Conservation (phyloP, 306 rosid species). For the Cicer yamashitae region DNA sequence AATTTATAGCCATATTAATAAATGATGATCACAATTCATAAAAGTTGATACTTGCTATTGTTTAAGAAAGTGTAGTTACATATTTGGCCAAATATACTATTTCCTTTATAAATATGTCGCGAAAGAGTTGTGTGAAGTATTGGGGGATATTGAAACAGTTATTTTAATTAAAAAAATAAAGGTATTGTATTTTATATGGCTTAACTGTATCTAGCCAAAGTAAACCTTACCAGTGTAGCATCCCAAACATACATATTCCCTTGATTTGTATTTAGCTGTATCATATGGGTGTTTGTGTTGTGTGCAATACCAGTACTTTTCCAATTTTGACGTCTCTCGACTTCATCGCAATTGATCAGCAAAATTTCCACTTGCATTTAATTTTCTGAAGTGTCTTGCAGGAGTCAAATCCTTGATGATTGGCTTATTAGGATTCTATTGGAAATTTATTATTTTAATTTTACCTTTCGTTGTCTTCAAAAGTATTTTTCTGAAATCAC, state of each 20-base stretch:
- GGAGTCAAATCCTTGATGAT: slow-evolving; percentile 27
- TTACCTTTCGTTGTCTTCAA: background rate
- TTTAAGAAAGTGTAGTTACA: background rate
- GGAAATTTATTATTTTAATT: slow-evolving; percentile 1
- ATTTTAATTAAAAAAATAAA: background rate
- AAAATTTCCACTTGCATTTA: background rate
- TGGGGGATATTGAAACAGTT: background rate
- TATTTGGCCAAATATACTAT: background rate
- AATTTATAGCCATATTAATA: background rate
- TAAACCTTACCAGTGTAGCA: background rate
- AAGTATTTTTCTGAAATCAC: slow-evolving; percentile 21
- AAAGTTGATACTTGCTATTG: background rate
- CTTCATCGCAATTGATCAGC: background rate
- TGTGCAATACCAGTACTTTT: background rate
- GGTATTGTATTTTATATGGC: background rate
- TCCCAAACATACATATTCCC: background rate
- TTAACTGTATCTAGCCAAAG: background rate
- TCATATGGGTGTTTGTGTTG: background rate
- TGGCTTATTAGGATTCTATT: slow-evolving; percentile 11
- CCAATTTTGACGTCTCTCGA: background rate
- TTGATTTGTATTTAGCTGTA: background rate
- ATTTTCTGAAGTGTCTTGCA: slow-evolving; percentile 4
- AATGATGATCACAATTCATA: background rate
- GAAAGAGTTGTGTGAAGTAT: background rate
- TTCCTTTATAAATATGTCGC: background rate